Evolutionary conservation across 306 rosid species (phyloP).

Genomic region (Malus orientalis): DNA sequence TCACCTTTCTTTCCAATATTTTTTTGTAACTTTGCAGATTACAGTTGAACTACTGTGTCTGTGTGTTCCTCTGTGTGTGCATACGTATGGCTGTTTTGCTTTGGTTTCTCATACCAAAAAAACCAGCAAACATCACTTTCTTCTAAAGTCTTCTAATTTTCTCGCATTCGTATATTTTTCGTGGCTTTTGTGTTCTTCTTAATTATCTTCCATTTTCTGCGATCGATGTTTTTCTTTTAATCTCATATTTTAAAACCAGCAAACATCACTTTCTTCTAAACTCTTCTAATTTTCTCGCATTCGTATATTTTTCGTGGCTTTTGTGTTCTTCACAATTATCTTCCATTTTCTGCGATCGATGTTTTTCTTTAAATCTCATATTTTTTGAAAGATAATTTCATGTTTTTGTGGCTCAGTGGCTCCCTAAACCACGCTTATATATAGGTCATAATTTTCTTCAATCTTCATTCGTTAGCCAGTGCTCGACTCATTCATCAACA

Average conservation of each 20-base stretch:
- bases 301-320: conserved; percentile 1
- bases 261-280: conserved; percentile 10
- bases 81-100: not conserved
- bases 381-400: not conserved
- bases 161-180: not conserved
- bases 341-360: conserved; percentile 1
- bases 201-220: conserved; percentile 7
- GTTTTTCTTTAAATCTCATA: not conserved
- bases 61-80: not conserved
- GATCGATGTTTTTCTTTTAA: not conserved
- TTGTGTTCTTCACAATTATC: conserved; percentile 4
- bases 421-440: not conserved
- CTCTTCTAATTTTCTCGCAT: not conserved
- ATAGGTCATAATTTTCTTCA: conserved; percentile 1
- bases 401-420: not conserved
- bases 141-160: conserved; percentile 7
- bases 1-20: not conserved
- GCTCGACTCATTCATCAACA: not conserved
- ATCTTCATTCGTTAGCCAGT: not conserved
- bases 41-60: not conserved
- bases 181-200: conserved; percentile 2
- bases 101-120: not conserved
- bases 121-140: not conserved
- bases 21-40: not conserved
- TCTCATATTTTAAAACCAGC: not conserved